Percentiles rank a stretch among this genome's conserved stretches.
Evolutionary conservation across 441 rosid genomes (phyloP).

Genomic region (Adansonia gregorii): DNA sequence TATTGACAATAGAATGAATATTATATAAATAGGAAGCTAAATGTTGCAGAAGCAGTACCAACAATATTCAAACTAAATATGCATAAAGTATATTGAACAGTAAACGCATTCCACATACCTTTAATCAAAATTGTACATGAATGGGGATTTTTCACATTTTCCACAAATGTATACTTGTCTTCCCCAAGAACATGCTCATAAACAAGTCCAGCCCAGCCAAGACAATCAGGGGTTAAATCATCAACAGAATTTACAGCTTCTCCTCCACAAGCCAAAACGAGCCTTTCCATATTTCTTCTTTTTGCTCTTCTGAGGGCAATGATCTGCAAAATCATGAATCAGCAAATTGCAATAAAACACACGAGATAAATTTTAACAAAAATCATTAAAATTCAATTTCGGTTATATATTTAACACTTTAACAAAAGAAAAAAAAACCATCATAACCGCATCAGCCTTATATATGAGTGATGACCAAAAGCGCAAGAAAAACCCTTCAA

Average conservation of each 20-base stretch:
- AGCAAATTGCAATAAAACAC: neutral
- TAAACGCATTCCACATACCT: conserved; percentile 47
- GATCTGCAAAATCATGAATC: conserved; percentile 51
- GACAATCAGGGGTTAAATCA: conserved; percentile 44
- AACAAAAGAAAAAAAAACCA: neutral
- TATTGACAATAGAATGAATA: conserved; percentile 10
- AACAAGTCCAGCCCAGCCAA: conserved; percentile 86
- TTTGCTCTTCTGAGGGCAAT: conserved; percentile 96
- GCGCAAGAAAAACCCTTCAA: neutral
- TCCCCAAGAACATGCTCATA: conserved; percentile 94
- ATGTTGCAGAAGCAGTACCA: neutral
- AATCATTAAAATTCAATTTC: neutral
- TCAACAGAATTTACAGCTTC: conserved; percentile 95
- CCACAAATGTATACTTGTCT: conserved; percentile 94
- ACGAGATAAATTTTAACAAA: conserved; percentile 2
- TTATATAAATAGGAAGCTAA: neutral
- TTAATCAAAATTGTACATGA: conserved; percentile 91
- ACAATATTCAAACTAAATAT: neutral
- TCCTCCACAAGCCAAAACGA: conserved; percentile 96
- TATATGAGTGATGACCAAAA: neutral
- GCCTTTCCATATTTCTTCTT: conserved; percentile 96
- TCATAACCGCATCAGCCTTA: neutral
- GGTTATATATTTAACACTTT: neutral
- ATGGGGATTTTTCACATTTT: conserved; percentile 85
- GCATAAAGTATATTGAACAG: neutral